Base-by-base conservation (phyloP, 1,284 basidiomycete species). In the Meripilus lineatus region DNA sequence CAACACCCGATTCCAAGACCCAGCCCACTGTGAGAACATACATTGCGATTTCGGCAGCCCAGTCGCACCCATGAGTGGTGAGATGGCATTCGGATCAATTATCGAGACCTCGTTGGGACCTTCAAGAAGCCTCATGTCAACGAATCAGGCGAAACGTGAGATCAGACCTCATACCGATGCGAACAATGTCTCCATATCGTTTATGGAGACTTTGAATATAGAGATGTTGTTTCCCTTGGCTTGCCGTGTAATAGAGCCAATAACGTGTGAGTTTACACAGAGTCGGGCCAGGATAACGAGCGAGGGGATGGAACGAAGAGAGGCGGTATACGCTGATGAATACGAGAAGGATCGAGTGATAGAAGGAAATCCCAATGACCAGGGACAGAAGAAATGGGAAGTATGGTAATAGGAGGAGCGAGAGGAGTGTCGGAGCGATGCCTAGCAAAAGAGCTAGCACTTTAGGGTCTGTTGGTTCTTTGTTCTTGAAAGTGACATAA, bases 221-320 rank as follows among this genome's bases (percentile, higher is more conserved):
- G 3, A 51, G 35, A 43, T 63, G 56, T 40, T 52, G 51, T n/a
- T 49, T 50, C 4, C 63, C 63, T 2, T 42, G 32, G 8, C n/a
- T 38, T 2, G 50, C 39, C 6, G 54, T 38, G 35, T 47, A 56
- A 18, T 53, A 46, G 42, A 57, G 44, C 50, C 52, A 58, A 14
- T 56, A 42, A 37, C 57, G 58, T 1, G 61, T 52, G 2, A 62
- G 4, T 33, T 51, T 58, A 39, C 44, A 48, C 7, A 43, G 25
- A 22, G 58, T 21, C 1, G 63, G 63, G 2, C 62, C 63, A 4
- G 63, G 59, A 37, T 59, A 61, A 5, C 42, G 38, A 4, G 58
- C 50, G 13, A 65, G 55, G 1, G 61, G 62, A 38, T 65, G 63
- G 41, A 57, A 46, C 1, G 60, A 60, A 7, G 62, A 62, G 22